Evolutionary conservation across 768 basidiomycete species (phyloP), one percentile per base, ranked within the genome.

Genomic region (Russula sp.): DNA sequence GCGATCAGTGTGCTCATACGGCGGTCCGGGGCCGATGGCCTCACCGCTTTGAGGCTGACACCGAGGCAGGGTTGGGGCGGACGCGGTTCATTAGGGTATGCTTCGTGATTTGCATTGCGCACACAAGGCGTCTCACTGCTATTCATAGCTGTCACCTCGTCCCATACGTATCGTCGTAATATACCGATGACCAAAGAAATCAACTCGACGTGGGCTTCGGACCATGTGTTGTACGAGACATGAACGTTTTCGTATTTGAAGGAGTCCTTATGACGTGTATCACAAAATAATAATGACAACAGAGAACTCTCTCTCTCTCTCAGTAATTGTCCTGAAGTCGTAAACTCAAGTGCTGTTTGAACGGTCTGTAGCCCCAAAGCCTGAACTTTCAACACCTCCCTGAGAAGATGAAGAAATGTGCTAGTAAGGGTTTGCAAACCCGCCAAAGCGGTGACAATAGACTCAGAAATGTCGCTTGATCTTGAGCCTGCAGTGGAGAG

Each of bases 31-130:
- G 74, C 77, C 6, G 79, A 74, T 3, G 73, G 82, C 66, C 72
- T 70, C 8, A 68, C 84, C 16, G 77, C 76, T 22, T 70, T 92
- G 62, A 80, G 74, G n/a, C 76, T 94, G 49, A 86, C 78, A 3
- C 92, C 92, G 7, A 75, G 84, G 56, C 83, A 80, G 62, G 87
- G 87, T 8, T 97, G 94, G 94, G 92, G 92, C 66, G 94, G 94
- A 11, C 79, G 91, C 63, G 94, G 94, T 10, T 79, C 88, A 73
- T 77, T 97, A 49, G 94, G 94, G 88, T 92, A 38, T 28, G 62
- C 38, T 44, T 49, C 48, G 24, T 30, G 5, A 22, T 18, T n/a
- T 6, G 26, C 38, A 22, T 16, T 26, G 20, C n/a, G n/a, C n/a
- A 13, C 38, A 44, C 8, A 40, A n/a, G 53, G 42, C 32, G 3